Evolutionary conservation across 805 yeast species (phyloP).

Genomic region (Kodamaea fukazawae): DNA sequence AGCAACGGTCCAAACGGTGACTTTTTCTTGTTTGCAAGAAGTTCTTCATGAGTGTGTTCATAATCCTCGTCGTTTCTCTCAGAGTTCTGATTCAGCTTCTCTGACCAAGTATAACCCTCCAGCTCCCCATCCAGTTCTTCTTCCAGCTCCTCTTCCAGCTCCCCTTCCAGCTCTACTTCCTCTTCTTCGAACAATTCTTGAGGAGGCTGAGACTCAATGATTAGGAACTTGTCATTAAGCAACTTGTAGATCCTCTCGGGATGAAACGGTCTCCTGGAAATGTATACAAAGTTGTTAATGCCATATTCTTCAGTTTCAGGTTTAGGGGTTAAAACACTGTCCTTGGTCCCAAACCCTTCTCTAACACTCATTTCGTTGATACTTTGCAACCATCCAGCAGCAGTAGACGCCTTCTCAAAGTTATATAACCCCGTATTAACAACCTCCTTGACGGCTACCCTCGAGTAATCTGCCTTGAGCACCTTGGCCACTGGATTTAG

Average conservation of each 20-base stretch:
- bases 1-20: constrained; percentile 38
- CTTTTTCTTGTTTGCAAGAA: constrained; percentile 31
- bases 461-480: constrained; percentile 33
- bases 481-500: constrained; percentile 45
- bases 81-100: too few species aligned
- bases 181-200: constrained; percentile 10
- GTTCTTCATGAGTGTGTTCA: constrained; percentile 17
- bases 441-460: constrained; percentile 33
- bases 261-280: constrained; percentile 43
- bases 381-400: constrained; percentile 47
- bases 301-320: constrained; percentile 49
- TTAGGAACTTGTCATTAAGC: constrained; percentile 34
- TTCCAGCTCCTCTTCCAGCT: constrained; percentile 15
- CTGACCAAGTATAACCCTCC: too few species aligned
- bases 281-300: constrained; percentile 42
- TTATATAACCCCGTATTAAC: constrained; percentile 36
- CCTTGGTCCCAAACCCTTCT: constrained; percentile 27
- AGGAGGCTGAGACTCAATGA: constrained; percentile 20
- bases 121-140: too few species aligned
- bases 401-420: constrained; percentile 41
- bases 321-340: constrained; percentile 30
- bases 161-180: constrained; percentile 15
- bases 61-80: constrained; percentile 12
- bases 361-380: constrained; percentile 35
- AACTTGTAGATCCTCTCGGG: constrained; percentile 40